Base-by-base conservation (phyloP, 2,329 filamentous ascomycete species). In the Sporothrix curviconia region DNA sequence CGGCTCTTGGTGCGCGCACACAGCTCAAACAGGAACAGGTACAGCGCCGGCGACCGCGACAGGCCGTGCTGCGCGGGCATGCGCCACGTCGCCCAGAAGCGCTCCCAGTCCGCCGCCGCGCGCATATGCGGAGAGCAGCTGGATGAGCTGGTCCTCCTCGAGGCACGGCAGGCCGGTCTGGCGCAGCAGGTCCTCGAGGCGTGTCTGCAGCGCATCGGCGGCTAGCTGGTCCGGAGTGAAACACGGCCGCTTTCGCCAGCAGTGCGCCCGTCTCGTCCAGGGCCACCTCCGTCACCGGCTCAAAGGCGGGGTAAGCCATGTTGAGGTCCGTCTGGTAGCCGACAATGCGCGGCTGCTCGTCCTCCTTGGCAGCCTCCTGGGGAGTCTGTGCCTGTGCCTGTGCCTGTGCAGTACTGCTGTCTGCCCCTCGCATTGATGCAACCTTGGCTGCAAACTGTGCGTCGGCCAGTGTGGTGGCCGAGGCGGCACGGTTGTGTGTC, bases 51-150 rank as follows among this genome's bases (percentile, higher is more conserved):
- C 0, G 78, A 77, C 19, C 85, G 79, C 1, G 73, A 64, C 8
- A 69, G 66, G 39, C 75, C 69, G 62, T 78, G 76, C 40, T 78
- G 73, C 14, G 83, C 70, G 4, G 81, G 76, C 57, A 77, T 74
- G 56, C 77, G 76, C 76, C 85, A 89, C 9, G 76, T 66, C 19
- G 81, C 74, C 83, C 82, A 87, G 64, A 88, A 82, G 6, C 73
- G 71, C 15, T 76, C 67, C 76, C 82, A 85, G 62, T 83, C 71
- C 17, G 67, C 64, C 59, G 74, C 73, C 19, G 63, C 61, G 5
- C 28, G 79, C 74, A 61, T 82, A 78, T 1, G 73, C 70, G 3
- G 68, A 63, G 70, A 82, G 70, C 36, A 83, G 69, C 17, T 69
- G 69, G 43, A 71, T 66, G 9, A 74, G 66, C 49, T 73, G 68